Evolutionary conservation across 306 rosid genomes (phyloP).

Genomic region (Rosa persica): DNA sequence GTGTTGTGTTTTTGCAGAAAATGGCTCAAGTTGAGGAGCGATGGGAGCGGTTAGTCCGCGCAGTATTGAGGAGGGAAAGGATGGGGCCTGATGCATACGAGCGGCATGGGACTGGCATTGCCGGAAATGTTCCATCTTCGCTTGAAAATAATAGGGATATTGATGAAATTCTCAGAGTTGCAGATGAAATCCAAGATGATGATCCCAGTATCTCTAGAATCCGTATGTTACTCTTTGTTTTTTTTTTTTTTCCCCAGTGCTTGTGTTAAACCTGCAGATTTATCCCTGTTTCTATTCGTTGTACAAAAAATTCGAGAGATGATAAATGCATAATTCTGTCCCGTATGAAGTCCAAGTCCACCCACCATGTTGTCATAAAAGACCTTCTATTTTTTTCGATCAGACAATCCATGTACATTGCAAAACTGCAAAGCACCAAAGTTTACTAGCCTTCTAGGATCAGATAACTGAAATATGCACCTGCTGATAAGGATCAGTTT

Average conservation of each 20-base stretch:
- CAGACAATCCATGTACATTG: neutral
- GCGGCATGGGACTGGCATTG: conserved; percentile 65
- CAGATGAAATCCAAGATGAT: conserved; percentile 94
- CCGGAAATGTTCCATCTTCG: conserved; percentile 86
- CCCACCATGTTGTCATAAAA: neutral
- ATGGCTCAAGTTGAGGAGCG: conserved; percentile 82
- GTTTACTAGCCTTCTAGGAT: neutral
- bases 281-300: neutral
- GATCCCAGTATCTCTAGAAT: conserved; percentile 82
- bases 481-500: neutral
- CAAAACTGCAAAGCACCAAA: neutral
- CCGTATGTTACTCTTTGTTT: conserved; percentile 38
- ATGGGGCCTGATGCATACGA: conserved; percentile 71
- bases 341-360: neutral
- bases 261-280: neutral
- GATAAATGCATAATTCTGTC: neutral
- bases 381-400: too few species aligned
- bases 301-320: neutral
- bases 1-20: conserved; percentile 22
- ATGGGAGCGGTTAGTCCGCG: conserved; percentile 91
- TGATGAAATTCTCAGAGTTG: conserved; percentile 91
- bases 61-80: conserved; percentile 77
- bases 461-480: neutral
- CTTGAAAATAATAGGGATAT: conserved; percentile 91
- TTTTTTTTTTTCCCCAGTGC: neutral